Conservation (phyloP, 768 basidiomycete genomes). For the Termitomyces sp. region DNA sequence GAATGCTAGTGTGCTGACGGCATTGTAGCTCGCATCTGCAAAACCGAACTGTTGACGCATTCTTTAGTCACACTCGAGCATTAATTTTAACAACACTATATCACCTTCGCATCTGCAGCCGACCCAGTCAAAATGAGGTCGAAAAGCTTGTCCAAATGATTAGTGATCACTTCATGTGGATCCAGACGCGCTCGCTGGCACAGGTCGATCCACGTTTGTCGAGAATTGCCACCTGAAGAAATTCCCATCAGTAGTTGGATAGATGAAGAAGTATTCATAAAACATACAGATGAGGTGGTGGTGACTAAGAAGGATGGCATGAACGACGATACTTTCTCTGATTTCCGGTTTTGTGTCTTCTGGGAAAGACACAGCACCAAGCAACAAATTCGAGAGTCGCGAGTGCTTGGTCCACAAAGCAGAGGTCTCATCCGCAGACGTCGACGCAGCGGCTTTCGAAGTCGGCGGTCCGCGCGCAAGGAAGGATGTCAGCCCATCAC, state of each 20-base stretch:
- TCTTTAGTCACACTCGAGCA: background rate
- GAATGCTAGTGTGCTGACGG: constrained; percentile 74
- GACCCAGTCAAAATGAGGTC: constrained; percentile 43
- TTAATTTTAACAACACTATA: background rate
- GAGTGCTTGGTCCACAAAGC: constrained; percentile 42
- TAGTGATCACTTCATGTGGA: constrained; percentile 54
- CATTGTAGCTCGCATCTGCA: constrained; percentile 64
- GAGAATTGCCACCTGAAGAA: constrained; percentile 36
- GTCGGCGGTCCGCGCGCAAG: constrained; percentile 31
- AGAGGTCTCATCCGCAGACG: constrained; percentile 24
- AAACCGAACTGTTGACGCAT: constrained; percentile 35
- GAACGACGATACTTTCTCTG: constrained; percentile 42
- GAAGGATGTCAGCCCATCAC: constrained; percentile 50
- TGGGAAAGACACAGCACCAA: constrained; percentile 42
- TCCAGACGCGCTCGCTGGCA: constrained; percentile 67
- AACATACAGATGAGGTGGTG: constrained; percentile 60
- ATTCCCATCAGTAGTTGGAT: background rate
- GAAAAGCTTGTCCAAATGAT: constrained; percentile 44
- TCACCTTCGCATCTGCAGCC: constrained; percentile 41
- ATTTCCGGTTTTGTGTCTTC: constrained; percentile 33
- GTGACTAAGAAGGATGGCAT: constrained; percentile 66
- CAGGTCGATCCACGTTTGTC: constrained; percentile 77
- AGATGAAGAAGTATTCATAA: background rate
- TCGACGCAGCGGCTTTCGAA: constrained; percentile 15
- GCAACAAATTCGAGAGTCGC: constrained; percentile 46